Evolutionary conservation across 306 rosid species (phyloP), one percentile per base, ranked within the genome.

Genomic region (Vachellia collinsii): DNA sequence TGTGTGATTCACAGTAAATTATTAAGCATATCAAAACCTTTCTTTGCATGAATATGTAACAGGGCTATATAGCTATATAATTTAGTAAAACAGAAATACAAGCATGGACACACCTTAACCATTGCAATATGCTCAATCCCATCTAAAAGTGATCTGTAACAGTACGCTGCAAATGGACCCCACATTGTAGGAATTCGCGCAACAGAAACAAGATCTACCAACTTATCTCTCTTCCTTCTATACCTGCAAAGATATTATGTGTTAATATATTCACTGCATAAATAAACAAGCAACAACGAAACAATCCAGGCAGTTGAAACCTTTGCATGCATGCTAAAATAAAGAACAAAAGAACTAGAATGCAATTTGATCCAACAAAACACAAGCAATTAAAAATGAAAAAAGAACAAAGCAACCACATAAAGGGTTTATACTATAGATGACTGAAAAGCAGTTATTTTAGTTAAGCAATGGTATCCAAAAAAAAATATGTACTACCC

Each of bases 61-160:
- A 37, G 41, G 68, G 50, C 66, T 8, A 72, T 11, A 23, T 36
- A 74, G 36, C 61, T 7, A n/a, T 54, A 7, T 54, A n/a, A 54
- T n/a, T 25, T 71, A 64, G 25, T 76, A n/a, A 51, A 56, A 79
- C 59, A 80, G 53, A 66, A 66, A 54, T 64, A 53, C 73, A 63
- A 39, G 75, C 70, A 77, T 50, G 25, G n/a, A 83, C 86, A 82
- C 80, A 95, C 99, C 90, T 95, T 95, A 59, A 95, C 99, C 99
- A 95, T 95, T 56, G 97, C 97, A 85, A 93, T 90, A 78, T 95
- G 99, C 86, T 93, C 99, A 69, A 91, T 91, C 71, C 98, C 97
- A 78, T 93, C 99, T 39, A 95, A 50, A 77, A 93, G 83, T 23
- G 99, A 91, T 77, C 82, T 86, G 82, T 93, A 95, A 78, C 98